Base-by-base conservation (phyloP, 164 flowering plant species). In the Malania oleifera region DNA sequence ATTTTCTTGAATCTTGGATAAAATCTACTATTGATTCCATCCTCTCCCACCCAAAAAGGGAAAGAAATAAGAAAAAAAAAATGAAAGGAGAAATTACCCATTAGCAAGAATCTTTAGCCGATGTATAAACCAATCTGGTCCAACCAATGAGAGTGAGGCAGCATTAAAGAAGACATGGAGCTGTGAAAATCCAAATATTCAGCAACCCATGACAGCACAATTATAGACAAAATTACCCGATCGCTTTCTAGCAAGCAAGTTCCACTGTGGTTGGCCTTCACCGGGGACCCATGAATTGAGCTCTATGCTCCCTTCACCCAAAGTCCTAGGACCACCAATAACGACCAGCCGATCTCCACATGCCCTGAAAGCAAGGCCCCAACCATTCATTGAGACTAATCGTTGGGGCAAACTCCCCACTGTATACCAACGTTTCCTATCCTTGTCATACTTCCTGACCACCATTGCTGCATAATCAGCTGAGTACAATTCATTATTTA, bases 321-420 rank as follows among this genome's bases (percentile, higher is more conserved):
- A 19, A 14, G 80, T 59, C 63, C 85, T 75, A 20, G 92, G 93
- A n/a, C 96, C 98, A 24, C 98, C 96, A 40, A 92, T 82, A 48
- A 89, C 95, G 25, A 92, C 82, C 17, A 92, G 81, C 39, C 76
- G 75, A 28, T 86, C 85, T 2, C 98, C 96, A 71, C 98, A 89
- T 0, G 91, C 96, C 66, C 93, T 82, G 47, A 89, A 89, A 2
- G 96, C 98, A 38, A 92, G 76, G 12, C 98, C 98, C 98, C 96
- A 92, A 39, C 98, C 98, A 34, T 87, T 83, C 84, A 81, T 77
- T 3, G 96, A 92, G 48, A 47, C 84, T 10, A 89, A 89, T 24
- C 86, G 68, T 56, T 87, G 91, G 26, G 98, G 98, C 83, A 92
- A 75, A 28, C 82, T 79, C 31, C 98, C 98, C 9, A 89, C 70